phyloP scores from a whole-genome alignment of 192 early-diverging fungal genomes.

The Endogone sp. region DNA sequence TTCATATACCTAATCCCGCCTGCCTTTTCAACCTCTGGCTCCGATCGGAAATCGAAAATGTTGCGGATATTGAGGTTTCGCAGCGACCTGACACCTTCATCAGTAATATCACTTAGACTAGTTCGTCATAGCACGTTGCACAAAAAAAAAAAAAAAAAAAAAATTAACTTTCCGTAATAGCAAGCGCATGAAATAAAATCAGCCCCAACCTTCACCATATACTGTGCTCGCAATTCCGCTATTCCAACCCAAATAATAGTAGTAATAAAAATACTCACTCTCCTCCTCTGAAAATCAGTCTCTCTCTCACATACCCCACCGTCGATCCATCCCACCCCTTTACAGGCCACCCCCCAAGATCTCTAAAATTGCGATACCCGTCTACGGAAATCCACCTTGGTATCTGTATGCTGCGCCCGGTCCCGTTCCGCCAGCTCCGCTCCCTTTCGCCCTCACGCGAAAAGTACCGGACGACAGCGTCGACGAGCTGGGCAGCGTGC shows the following conservation, averaged over 20 bases:
- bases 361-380: constrained; percentile 53
- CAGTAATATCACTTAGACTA: not conserved
- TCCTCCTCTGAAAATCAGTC: constrained; percentile 47
- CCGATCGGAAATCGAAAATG: constrained; percentile 50
- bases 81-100: constrained; percentile 37
- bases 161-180: too few species aligned
- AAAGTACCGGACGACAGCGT: constrained; percentile 35
- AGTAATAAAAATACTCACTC: constrained; percentile 25
- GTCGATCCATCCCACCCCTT: constrained; percentile 27
- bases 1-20: too few species aligned
- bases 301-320: constrained; percentile 41
- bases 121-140: too few species aligned
- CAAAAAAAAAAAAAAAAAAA: not conserved
- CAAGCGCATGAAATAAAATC: too few species aligned
- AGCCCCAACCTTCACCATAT: too few species aligned
- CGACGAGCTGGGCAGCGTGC: constrained; percentile 27
- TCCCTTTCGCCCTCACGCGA: constrained; percentile 13
- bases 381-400: constrained; percentile 42
- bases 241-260: too few species aligned
- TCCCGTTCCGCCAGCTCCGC: constrained; percentile 1
- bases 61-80: constrained; percentile 38
- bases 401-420: constrained; percentile 16
- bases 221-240: too few species aligned
- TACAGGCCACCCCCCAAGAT: constrained; percentile 47
- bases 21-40: constrained; percentile 42